Base-by-base conservation (phyloP, 768 basidiomycete species). In the Russula virescens region DNA sequence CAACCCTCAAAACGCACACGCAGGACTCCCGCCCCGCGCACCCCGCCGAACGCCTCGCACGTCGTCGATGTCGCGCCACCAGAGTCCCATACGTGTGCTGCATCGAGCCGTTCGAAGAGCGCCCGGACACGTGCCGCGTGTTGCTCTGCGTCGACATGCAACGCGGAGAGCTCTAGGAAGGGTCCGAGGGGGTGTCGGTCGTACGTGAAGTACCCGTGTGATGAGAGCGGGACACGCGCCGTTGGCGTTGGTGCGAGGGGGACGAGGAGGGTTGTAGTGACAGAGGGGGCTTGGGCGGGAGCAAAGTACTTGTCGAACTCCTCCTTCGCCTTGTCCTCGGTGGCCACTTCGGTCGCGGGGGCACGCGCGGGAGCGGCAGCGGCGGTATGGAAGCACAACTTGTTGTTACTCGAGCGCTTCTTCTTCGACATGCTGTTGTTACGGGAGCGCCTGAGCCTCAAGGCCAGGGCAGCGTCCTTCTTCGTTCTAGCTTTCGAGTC, bases 241-340 rank as follows among this genome's bases (percentile, higher is more conserved):
- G 84, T 83, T 9, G 89, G 86, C 2, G 87, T 87, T 1, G 91
- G 89, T 0, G 86, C 86, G 62, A 93, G 81, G 56, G 91, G 89
- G 34, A 93, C 80, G 53, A 89, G 80, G 54, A 93, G 83, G 66
- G 78, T 79, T 9, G 90, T 89, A 11, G 81, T 85, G 5, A 86
- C 82, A 5, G 72, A 68, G 26, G 70, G 66, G 35, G 68, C 63
- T 31, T 79, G 60, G 53, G 68, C 50, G 16, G 73, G 65, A 26
- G 79, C 71, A 72, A 92, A 91, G 73, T 89, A 92, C 62, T 79
- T 76, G 45, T 89, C 83, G 31, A 88, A 69, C 55, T 81, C 80
- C 38, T 66, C 65, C 34, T 35, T 10, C 68, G 61, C 63, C 26
- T 63, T 59, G 8, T 69, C 64, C 55, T 72, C 67, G 7, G 23